Percentiles rank a stretch among this genome's conserved stretches.
Conservation (phyloP, 306 rosid genomes). For the Nissolia schottii region DNA sequence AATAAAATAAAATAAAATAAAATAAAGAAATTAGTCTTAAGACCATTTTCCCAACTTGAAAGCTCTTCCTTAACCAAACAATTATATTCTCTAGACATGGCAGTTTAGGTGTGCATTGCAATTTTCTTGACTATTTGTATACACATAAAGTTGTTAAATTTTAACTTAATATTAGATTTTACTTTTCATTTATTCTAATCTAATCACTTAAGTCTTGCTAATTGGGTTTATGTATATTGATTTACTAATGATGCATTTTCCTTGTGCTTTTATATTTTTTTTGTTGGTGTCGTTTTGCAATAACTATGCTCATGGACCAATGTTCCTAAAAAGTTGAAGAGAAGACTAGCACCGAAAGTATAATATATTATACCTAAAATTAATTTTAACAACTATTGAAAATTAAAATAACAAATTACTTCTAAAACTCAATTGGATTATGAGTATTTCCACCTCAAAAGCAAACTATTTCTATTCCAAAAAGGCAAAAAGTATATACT, state of each 20-base stretch:
- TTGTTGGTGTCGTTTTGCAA: not conserved
- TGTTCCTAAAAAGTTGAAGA: not conserved
- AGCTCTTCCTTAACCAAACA: not conserved
- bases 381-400: too few relatives aligned
- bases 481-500: not conserved
- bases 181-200: not conserved
- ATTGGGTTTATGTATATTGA: not conserved
- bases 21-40: not conserved
- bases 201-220: not conserved
- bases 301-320: not conserved
- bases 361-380: not conserved
- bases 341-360: not conserved
- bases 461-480: slow-evolving; percentile 11
- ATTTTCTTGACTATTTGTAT: not conserved
- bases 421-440: too few relatives aligned
- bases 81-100: not conserved
- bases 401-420: too few relatives aligned
- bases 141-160: not conserved
- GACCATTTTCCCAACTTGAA: not conserved
- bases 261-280: not conserved
- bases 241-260: not conserved
- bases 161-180: not conserved
- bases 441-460: too few relatives aligned
- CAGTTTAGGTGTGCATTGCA: not conserved
- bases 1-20: not conserved